phyloP scores from a whole-genome alignment of 148 eudicot species.

The Suaeda aralocaspica region DNA sequence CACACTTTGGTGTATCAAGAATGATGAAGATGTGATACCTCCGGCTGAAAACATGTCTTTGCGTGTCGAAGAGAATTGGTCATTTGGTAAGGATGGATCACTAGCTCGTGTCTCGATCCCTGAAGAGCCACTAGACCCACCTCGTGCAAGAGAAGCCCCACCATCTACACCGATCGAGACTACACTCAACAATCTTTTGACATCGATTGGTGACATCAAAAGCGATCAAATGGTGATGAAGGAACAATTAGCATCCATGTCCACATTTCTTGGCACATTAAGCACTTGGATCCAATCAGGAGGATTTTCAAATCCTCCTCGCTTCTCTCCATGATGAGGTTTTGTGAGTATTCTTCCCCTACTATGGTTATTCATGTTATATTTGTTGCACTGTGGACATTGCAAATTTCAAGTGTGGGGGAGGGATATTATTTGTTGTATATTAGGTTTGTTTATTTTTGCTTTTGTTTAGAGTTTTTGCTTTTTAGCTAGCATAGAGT shows the following conservation, averaged over 20 bases:
- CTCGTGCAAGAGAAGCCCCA: too few species aligned
- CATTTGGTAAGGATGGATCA: too few species aligned
- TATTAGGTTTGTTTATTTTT: too few species aligned
- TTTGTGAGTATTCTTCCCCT: background rate
- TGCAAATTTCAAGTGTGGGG: too few species aligned
- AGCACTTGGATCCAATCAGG: background rate
- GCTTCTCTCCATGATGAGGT: background rate
- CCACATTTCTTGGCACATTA: background rate
- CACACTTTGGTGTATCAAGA: background rate
- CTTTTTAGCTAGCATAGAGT: too few species aligned
- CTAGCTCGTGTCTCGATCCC: too few species aligned
- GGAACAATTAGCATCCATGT: background rate
- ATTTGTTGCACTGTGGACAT: background rate
- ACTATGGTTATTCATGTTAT: background rate
- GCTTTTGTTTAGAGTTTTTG: too few species aligned
- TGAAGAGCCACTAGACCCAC: too few species aligned
- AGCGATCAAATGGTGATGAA: background rate
- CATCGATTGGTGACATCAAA: too few species aligned
- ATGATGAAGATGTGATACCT: background rate
- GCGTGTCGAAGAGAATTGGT: background rate
- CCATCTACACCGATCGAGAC: too few species aligned
- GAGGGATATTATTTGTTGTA: too few species aligned
- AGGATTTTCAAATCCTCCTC: background rate
- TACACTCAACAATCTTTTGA: too few species aligned
- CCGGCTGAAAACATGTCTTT: background rate